These are phyloP conservation scores for Paramecium bursaria DNA, from an alignment of 73 alveolate genomes.

Conservation along the genomic window DNA sequence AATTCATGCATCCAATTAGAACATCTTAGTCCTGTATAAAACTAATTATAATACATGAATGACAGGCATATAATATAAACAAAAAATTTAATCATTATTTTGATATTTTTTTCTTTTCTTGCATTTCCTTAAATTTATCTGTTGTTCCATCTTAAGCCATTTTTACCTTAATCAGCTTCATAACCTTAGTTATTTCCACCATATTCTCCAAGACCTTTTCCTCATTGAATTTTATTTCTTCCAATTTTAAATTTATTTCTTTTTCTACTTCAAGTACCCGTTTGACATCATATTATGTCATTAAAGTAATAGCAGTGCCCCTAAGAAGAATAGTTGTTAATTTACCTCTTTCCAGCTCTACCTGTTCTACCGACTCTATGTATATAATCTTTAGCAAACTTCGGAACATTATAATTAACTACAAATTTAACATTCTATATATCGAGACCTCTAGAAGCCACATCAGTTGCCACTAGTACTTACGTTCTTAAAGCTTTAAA, in stretches of 20 bases:
- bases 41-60: no score
- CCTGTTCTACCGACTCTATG: constrained; percentile 99
- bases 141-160: constrained; percentile 69
- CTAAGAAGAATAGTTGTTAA: background rate
- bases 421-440: constrained; percentile 94
- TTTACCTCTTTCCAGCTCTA: constrained; percentile 93
- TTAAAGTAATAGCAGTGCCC: constrained; percentile 92
- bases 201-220: constrained; percentile 72
- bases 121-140: constrained; percentile 30
- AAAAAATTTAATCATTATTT: constrained; percentile 47
- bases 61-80: no score
- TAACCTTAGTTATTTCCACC: constrained; percentile 50
- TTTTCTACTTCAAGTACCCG: constrained; percentile 87
- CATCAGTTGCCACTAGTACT: constrained; percentile 97
- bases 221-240: constrained; percentile 79
- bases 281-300: constrained; percentile 95
- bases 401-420: constrained; percentile 94
- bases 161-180: constrained; percentile 46
- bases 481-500: constrained; percentile 86
- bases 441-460: constrained; percentile 98
- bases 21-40: constrained; percentile 65
- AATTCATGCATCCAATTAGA: background rate
- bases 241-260: constrained; percentile 80
- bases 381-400: constrained; percentile 88
- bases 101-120: constrained; percentile 50